phyloP scores from a whole-genome alignment of 2,329 filamentous ascomycete genomes.

The Stagonosporopsis vannaccii region DNA sequence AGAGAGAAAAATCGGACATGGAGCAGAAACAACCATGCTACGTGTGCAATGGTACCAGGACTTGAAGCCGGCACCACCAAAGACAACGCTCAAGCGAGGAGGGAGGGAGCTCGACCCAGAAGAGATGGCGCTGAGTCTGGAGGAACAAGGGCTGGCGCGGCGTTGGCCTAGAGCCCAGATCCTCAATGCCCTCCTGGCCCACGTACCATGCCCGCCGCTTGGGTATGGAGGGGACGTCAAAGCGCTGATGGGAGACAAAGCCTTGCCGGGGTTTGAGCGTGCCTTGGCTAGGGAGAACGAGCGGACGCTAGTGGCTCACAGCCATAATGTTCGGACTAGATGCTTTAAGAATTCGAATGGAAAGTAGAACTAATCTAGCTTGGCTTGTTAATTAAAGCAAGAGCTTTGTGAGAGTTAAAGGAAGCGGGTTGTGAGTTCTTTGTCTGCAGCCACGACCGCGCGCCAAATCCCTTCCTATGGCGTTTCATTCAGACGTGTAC shows the following conservation, averaged over 20 bases:
- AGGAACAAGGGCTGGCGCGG: not conserved
- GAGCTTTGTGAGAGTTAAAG: too few relatives aligned
- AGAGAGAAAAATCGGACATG: not conserved
- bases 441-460: not conserved
- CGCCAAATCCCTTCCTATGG: not conserved
- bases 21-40: not conserved
- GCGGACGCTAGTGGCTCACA: not conserved
- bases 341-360: too few relatives aligned
- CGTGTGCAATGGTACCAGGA: not conserved
- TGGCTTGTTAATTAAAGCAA: too few relatives aligned
- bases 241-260: not conserved
- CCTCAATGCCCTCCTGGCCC: not conserved
- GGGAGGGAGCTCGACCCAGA: not conserved
- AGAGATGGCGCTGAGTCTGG: not conserved
- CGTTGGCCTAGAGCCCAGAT: not conserved
- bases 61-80: not conserved
- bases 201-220: not conserved
- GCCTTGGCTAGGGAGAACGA: not conserved
- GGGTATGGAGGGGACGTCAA: not conserved
- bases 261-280: not conserved
- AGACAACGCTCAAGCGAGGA: too few relatives aligned
- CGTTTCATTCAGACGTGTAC: not conserved
- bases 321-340: not conserved
- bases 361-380: too few relatives aligned
- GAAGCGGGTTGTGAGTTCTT: not conserved